Conservation (phyloP, 495 filamentous ascomycete genomes). For the Hyaloscypha variabilis region DNA sequence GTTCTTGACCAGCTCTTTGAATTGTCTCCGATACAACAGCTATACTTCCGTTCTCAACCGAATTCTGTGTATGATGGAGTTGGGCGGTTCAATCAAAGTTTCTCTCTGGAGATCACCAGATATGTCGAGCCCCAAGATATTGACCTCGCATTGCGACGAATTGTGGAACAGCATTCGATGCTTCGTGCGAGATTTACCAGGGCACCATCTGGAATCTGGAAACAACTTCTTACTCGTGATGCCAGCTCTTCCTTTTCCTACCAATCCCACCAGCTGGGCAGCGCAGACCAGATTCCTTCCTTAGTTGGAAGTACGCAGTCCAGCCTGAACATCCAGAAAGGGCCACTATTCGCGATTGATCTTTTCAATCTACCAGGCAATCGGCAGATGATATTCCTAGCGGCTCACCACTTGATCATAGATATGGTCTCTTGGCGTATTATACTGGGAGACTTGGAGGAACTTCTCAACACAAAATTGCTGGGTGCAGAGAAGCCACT, state of each 20-base stretch:
- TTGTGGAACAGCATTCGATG: background rate
- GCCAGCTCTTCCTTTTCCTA: too few species aligned
- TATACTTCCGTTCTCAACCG: background rate
- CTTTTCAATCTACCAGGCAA: too few species aligned
- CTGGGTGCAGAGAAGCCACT: background rate
- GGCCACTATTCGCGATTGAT: too few species aligned
- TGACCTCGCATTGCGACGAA: background rate
- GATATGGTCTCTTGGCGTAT: background rate
- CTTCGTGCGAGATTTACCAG: background rate
- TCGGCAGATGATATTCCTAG: background rate
- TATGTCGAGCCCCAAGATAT: background rate
- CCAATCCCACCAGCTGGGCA: too few species aligned
- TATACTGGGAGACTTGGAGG: background rate
- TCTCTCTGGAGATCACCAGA: background rate
- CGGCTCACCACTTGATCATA: background rate
- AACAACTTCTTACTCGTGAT: too few species aligned
- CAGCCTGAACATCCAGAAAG: background rate
- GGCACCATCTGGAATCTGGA: too few species aligned
- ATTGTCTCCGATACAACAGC: background rate
- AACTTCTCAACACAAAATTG: too few species aligned
- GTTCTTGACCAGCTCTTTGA: background rate
- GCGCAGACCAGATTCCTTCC: too few species aligned
- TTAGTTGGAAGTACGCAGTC: too few species aligned
- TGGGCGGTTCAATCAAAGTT: background rate
- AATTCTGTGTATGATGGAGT: background rate